Evolutionary conservation across 306 rosid species (phyloP).

Genomic region (Malus fusca): DNA sequence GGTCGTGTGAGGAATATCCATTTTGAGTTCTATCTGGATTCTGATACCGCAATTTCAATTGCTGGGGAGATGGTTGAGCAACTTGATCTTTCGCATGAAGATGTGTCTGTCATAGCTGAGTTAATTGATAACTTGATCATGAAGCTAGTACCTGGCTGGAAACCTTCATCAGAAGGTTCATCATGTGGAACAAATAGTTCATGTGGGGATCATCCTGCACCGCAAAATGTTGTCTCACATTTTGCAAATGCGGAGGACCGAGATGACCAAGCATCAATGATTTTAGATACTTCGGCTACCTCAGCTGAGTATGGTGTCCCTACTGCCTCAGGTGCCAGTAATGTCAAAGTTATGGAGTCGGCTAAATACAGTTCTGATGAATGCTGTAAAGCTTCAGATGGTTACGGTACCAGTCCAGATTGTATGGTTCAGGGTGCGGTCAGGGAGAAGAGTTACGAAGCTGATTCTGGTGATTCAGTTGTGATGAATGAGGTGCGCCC

Average conservation of each 20-base stretch:
- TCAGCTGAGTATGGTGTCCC: slow-evolving; percentile 36
- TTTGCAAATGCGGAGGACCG: slow-evolving; percentile 31
- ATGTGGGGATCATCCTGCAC: slow-evolving; percentile 8
- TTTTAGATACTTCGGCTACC: slow-evolving; percentile 29
- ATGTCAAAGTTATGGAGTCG: slow-evolving; percentile 18
- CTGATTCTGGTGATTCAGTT: slow-evolving; percentile 9
- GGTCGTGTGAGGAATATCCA: slow-evolving; percentile 71
- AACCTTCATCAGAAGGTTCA: slow-evolving; percentile 28
- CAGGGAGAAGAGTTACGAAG: slow-evolving; percentile 10
- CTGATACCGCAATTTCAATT: slow-evolving; percentile 70
- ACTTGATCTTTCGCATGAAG: slow-evolving; percentile 52
- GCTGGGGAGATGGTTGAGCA: slow-evolving; percentile 93
- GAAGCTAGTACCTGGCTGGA: slow-evolving; percentile 52
- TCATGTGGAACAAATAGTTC: slow-evolving; percentile 29
- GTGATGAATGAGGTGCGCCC: slow-evolving; percentile 25
- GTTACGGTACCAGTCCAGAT: slow-evolving; percentile 25
- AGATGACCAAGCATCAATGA: slow-evolving; percentile 39
- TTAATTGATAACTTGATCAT: slow-evolving; percentile 48
- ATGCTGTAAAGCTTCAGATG: slow-evolving; percentile 20
- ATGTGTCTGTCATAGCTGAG: slow-evolving; percentile 56
- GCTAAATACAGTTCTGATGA: slow-evolving; percentile 32
- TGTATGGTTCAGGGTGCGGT: slow-evolving; percentile 17
- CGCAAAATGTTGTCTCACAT: slow-evolving; percentile 21
- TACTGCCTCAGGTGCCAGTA: slow-evolving; percentile 13
- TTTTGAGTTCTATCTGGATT: slow-evolving; percentile 60